These are phyloP conservation scores for Pulicaria dysenterica DNA, from an alignment of 129 eudicot genomes.

Conservation along the genomic window DNA sequence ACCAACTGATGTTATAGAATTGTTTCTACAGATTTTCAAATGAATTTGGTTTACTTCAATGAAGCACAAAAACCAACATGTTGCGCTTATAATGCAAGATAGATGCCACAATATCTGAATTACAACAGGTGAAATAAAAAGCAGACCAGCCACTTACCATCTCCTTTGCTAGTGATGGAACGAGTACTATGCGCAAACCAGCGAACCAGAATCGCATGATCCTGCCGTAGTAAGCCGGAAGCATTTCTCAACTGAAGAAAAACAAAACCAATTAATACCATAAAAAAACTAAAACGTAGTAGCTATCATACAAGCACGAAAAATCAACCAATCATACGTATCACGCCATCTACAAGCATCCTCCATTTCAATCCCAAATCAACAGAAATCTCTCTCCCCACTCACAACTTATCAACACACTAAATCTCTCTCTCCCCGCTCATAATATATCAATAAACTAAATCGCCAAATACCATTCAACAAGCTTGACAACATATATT, in stretches of 20 bases:
- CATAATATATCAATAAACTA: conserved; percentile 14
- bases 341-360: neutral
- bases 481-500: neutral
- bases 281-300: neutral
- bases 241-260: conserved; percentile 52
- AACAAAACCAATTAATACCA: conserved; percentile 11
- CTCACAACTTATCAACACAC: conserved; percentile 2
- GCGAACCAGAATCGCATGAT: conserved; percentile 50
- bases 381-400: neutral
- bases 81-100: neutral
- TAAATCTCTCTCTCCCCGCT: neutral
- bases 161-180: conserved; percentile 39
- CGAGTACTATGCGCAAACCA: conserved; percentile 51
- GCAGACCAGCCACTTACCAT: conserved; percentile 49
- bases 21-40: neutral
- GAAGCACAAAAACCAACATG: neutral
- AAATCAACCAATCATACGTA: neutral
- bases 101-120: neutral
- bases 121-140: neutral
- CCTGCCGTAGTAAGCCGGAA: conserved; percentile 44
- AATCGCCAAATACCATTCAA: conserved; percentile 3
- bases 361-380: neutral
- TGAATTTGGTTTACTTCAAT: neutral
- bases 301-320: neutral
- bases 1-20: neutral